Base-by-base conservation (phyloP, 2,329 filamentous ascomycete genomes). In the Phialophora expanda region DNA sequence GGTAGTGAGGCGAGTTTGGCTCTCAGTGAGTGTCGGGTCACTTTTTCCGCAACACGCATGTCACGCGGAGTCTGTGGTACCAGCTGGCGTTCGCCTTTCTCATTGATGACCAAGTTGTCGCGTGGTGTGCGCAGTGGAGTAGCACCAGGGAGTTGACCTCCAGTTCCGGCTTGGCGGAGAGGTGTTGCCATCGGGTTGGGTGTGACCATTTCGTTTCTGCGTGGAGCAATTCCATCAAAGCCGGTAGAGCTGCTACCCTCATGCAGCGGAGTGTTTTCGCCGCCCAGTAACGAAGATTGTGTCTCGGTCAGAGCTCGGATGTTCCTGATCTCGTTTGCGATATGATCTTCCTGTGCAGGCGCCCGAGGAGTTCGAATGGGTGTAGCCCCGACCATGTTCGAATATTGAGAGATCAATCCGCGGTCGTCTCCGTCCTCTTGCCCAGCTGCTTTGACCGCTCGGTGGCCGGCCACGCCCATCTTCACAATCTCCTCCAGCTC, bases 401-500 rank as follows among this genome's bases (percentile, higher is more conserved):
- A 87, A 77, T 99, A 99, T 72, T 93, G 91, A 70, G 92, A 92
- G 65, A 98, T 86, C 54, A 99, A 83, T 4, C 93, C 93, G 70
- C 90, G 87, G 0, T 93, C 96, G 60, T 91, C 88, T 75, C 92
- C 88, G 70, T 93, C 96, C 66, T 97, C 92, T 61, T 88, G 87
- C 53, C 87, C 86, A 4, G 91, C 92, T 76, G 91, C 83, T 69
- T 85, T 82, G 73, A 89, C 93, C 51, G 95, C 95, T 59, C 90
- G 89, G 75, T 97, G 93, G 44, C 94, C 95, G 66, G 93, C 87
- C 86, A 96, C 91, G 53, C 95, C 94, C 93, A 98, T 96, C 82
- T 99, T 99, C 70, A 99, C 92, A 74, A 99, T 98, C 71, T 97
- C 93, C 75, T 99, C 95, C 66, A 99, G 83, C 79, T 99, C 95